Percentiles rank a stretch among this genome's conserved stretches.
These are phyloP conservation scores for Puccinia brachypodii DNA, from an alignment of 1,284 basidiomycete genomes.

Conservation along the genomic window DNA sequence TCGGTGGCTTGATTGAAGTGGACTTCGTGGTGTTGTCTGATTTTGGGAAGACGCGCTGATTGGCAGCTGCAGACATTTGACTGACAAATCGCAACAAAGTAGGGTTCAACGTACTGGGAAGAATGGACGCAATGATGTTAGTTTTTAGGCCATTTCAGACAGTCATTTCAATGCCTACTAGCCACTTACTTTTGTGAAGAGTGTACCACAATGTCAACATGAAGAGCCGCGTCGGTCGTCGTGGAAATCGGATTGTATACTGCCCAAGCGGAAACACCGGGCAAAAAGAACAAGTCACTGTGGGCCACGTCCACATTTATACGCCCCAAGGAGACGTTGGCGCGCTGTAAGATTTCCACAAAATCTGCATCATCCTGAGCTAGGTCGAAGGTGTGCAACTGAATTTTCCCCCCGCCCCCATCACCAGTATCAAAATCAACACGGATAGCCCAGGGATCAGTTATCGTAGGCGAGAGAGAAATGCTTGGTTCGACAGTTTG, in stretches of 20 bases:
- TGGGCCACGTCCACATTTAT: conserved; percentile 21
- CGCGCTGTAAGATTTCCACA: conserved; percentile 33
- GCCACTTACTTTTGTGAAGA: conserved; percentile 31
- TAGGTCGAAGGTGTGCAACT: conserved; percentile 35
- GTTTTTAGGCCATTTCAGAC: not conserved
- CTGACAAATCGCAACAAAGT: conserved; percentile 32
- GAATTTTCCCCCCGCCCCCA: conserved; percentile 28
- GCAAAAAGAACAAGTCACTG: conserved; percentile 30
- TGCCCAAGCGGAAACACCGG: conserved; percentile 37
- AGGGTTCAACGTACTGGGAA: conserved; percentile 22
- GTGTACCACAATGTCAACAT: conserved; percentile 30
- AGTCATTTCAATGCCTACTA: not conserved
- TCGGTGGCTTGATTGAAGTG: conserved; percentile 6
- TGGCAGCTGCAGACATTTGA: conserved; percentile 38
- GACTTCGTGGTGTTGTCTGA: not conserved
- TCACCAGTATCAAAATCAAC: conserved; percentile 31
- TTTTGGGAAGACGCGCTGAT: conserved; percentile 15
- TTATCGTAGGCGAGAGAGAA: conserved; percentile 21
- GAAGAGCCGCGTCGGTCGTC: conserved; percentile 22
- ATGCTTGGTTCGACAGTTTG: not conserved
- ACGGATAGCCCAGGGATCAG: conserved; percentile 26
- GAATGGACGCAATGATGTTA: not conserved
- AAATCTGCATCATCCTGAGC: conserved; percentile 31
- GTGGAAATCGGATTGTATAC: conserved; percentile 22
- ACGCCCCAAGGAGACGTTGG: conserved; percentile 25